Evolutionary conservation across 306 rosid species (phyloP).

Genomic region (Trifolium dubium): DNA sequence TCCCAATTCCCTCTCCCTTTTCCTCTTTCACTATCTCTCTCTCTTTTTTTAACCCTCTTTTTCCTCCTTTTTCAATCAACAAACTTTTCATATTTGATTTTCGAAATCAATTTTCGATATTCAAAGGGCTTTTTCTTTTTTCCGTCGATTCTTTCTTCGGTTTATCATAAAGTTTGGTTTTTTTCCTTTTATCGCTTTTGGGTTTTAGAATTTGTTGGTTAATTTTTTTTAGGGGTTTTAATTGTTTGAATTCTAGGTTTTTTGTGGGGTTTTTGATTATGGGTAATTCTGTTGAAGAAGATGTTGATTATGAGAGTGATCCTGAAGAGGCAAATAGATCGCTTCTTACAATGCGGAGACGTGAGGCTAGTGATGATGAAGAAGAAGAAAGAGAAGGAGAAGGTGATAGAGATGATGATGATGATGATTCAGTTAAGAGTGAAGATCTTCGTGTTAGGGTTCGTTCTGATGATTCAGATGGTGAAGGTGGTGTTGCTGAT

Average conservation of each 20-base stretch:
- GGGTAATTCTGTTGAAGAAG: constrained; percentile 70
- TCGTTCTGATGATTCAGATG: constrained; percentile 76
- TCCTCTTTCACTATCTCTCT: background rate
- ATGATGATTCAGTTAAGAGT: constrained; percentile 56
- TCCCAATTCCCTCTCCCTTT: constrained; percentile 3
- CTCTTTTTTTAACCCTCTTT: background rate
- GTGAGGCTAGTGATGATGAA: constrained; percentile 87
- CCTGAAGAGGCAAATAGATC: constrained; percentile 78
- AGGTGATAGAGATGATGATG: constrained; percentile 59
- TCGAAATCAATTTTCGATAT: background rate
- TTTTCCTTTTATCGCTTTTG: background rate
- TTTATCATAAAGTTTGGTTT: background rate
- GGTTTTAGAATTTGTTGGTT: background rate
- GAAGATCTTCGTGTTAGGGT: constrained; percentile 52
- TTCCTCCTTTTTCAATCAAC: constrained; percentile 32
- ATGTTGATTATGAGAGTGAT: constrained; percentile 86
- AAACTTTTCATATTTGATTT: constrained; percentile 25
- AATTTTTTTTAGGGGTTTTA: background rate
- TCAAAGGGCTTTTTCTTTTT: constrained; percentile 1
- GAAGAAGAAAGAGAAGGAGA: constrained; percentile 59
- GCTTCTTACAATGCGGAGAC: constrained; percentile 82
- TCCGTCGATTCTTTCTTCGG: background rate
- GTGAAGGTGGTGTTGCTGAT: constrained; percentile 86
- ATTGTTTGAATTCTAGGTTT: constrained; percentile 13
- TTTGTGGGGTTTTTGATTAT: constrained; percentile 52